A percentile compares a stretch with the other conserved stretches of the same genome.
These are phyloP conservation scores for Vitis hybrid DNA, from an alignment of 177 flowering plant species.

Conservation along the genomic window DNA sequence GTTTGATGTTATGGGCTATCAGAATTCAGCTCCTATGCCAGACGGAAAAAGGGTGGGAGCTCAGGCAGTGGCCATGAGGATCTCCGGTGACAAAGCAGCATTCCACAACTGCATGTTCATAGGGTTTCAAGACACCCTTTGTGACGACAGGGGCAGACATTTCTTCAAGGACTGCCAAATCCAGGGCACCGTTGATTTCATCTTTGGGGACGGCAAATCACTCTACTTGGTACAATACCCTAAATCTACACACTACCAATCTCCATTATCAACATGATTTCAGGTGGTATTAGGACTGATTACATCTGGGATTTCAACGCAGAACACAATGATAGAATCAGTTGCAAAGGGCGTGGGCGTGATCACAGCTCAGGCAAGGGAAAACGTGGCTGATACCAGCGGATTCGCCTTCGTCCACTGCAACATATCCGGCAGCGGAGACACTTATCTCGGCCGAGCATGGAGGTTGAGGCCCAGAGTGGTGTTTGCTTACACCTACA, in stretches of 20 bases:
- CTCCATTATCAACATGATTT: no score
- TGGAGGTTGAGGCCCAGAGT: constrained; percentile 31
- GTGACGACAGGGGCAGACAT: constrained; percentile 34
- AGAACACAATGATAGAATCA: constrained; percentile 18
- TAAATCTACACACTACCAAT: background rate
- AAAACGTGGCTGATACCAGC: constrained; percentile 9
- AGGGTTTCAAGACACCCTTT: constrained; percentile 26
- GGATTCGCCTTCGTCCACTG: constrained; percentile 34
- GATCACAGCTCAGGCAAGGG: constrained; percentile 13
- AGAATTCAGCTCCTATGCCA: constrained; percentile 29
- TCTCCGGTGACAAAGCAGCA: constrained; percentile 34
- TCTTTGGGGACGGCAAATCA: constrained; percentile 39
- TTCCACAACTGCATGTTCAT: constrained; percentile 30
- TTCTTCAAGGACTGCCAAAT: constrained; percentile 34
- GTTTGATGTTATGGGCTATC: background rate
- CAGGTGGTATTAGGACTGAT: no score
- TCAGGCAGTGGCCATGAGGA: constrained; percentile 32
- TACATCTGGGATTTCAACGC: background rate
- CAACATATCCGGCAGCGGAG: constrained; percentile 24
- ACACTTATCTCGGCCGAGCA: constrained; percentile 26
- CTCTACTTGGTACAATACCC: constrained; percentile 23
- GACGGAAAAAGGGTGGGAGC: constrained; percentile 16
- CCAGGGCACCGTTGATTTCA: constrained; percentile 36
- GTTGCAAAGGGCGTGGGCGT: constrained; percentile 8
- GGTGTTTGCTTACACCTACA: constrained; percentile 23